Evolutionary conservation across 441 rosid species (phyloP).

Genomic region (Populus trichocarpa): DNA sequence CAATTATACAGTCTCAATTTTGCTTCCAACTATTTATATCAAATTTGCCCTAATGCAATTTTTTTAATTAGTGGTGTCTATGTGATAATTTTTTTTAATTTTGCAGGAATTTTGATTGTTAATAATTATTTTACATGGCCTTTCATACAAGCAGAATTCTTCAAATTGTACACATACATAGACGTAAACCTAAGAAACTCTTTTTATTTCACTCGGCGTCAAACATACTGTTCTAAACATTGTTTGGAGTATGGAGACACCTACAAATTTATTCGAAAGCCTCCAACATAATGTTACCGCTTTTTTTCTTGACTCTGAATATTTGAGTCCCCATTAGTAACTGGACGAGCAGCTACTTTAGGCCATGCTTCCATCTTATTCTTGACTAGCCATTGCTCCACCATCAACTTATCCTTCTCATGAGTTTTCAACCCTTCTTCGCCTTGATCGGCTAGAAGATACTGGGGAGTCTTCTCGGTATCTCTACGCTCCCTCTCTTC

Average conservation of each 20-base stretch:
- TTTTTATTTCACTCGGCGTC: not conserved
- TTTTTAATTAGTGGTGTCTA: not conserved
- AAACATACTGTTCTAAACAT: not conserved
- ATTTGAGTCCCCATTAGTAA: not conserved
- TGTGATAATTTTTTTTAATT: not conserved
- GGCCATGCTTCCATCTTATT: not conserved
- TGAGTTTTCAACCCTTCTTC: not conserved
- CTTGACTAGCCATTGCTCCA: not conserved
- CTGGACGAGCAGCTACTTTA: not conserved
- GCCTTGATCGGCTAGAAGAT: slow-evolving; percentile 20
- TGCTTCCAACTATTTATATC: too few species aligned
- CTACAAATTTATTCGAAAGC: not conserved
- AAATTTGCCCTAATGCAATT: too few species aligned
- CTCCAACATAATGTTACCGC: not conserved
- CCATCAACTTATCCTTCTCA: not conserved
- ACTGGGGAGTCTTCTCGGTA: slow-evolving; percentile 8
- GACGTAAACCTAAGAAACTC: not conserved
- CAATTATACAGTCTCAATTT: too few species aligned
- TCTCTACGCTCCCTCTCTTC: slow-evolving; percentile 21
- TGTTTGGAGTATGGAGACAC: not conserved
- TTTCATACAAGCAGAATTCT: too few species aligned
- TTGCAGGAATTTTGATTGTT: too few species aligned
- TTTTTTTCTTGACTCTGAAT: not conserved
- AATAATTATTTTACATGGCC: too few species aligned
- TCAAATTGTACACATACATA: too few species aligned